phyloP scores from a whole-genome alignment of 148 eudicot species.

The Rhododendron vialii region DNA sequence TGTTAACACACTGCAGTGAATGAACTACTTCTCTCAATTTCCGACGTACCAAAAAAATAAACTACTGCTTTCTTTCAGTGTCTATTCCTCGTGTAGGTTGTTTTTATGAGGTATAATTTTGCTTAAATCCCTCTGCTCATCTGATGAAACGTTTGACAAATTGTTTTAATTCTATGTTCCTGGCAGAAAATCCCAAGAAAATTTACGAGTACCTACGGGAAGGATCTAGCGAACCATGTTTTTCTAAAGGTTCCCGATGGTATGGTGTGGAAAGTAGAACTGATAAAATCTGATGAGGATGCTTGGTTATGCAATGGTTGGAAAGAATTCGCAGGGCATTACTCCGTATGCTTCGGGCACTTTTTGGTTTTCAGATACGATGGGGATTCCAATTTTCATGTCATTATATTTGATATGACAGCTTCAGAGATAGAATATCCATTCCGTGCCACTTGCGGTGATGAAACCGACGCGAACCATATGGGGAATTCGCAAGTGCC shows the following conservation, averaged over 20 bases:
- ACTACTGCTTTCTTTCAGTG: too few species aligned
- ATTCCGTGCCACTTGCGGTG: background rate
- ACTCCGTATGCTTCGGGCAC: slow-evolving; percentile 25
- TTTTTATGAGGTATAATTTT: background rate
- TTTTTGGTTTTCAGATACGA: slow-evolving; percentile 29
- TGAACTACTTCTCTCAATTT: too few species aligned
- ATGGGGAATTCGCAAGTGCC: background rate
- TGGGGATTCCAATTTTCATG: slow-evolving; percentile 25
- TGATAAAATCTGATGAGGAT: slow-evolving; percentile 13
- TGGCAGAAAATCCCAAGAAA: slow-evolving; percentile 29
- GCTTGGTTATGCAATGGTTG: slow-evolving; percentile 40
- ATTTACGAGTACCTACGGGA: slow-evolving; percentile 20
- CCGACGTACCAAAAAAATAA: too few species aligned
- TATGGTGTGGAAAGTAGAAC: slow-evolving; percentile 25
- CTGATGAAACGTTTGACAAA: background rate
- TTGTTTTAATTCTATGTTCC: background rate
- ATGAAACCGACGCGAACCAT: background rate
- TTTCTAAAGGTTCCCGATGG: slow-evolving; percentile 28
- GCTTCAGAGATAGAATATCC: slow-evolving; percentile 45
- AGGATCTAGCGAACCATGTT: slow-evolving; percentile 11
- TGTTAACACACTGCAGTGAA: background rate
- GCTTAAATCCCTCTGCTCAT: background rate
- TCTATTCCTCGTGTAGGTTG: too few species aligned
- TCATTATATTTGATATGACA: slow-evolving; percentile 26
- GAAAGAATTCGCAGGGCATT: slow-evolving; percentile 26